A percentile compares a stretch with the other conserved stretches of the same genome.
Conservation (phyloP, 345 rosid genomes). For the Anacardium occidentale region DNA sequence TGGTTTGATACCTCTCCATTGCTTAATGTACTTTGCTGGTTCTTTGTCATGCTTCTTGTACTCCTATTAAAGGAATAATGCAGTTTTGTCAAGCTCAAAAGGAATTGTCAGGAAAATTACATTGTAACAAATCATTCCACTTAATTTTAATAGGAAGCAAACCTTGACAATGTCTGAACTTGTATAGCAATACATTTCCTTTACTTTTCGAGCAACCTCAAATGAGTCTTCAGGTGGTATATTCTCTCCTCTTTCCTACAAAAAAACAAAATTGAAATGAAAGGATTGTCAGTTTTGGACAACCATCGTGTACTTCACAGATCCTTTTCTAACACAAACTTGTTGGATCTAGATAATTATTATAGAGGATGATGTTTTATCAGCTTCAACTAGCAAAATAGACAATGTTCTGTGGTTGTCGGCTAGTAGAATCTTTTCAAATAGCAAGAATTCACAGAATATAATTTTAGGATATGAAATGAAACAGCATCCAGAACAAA, state of each 20-base stretch:
- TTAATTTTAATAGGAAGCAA: slow-evolving; percentile 13
- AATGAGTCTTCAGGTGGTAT: slow-evolving; percentile 96
- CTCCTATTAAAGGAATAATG: slow-evolving; percentile 51
- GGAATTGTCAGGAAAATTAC: slow-evolving; percentile 1
- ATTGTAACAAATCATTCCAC: slow-evolving; percentile 4
- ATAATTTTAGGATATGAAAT: too few species aligned
- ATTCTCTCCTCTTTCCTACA: slow-evolving; percentile 97
- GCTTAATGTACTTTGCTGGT: slow-evolving; percentile 84
- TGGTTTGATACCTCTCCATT: slow-evolving; percentile 89
- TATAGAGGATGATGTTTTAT: neutral
- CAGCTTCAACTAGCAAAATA: neutral
- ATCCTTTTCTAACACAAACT: neutral
- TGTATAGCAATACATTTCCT: slow-evolving; percentile 90
- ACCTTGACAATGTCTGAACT: slow-evolving; percentile 98
- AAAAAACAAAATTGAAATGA: slow-evolving; percentile 24
- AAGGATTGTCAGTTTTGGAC: slow-evolving; percentile 10
- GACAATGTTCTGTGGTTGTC: too few species aligned
- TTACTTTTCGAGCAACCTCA: slow-evolving; percentile 91
- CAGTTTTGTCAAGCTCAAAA: slow-evolving; percentile 5
- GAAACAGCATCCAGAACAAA: too few species aligned
- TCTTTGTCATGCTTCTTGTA: slow-evolving; percentile 96
- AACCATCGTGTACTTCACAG: neutral
- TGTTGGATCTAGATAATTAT: neutral
- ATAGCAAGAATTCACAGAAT: too few species aligned
- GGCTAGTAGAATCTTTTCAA: too few species aligned